Conservation (phyloP, 2,329 filamentous ascomycete species). For the Fusarium austroafricanum region DNA sequence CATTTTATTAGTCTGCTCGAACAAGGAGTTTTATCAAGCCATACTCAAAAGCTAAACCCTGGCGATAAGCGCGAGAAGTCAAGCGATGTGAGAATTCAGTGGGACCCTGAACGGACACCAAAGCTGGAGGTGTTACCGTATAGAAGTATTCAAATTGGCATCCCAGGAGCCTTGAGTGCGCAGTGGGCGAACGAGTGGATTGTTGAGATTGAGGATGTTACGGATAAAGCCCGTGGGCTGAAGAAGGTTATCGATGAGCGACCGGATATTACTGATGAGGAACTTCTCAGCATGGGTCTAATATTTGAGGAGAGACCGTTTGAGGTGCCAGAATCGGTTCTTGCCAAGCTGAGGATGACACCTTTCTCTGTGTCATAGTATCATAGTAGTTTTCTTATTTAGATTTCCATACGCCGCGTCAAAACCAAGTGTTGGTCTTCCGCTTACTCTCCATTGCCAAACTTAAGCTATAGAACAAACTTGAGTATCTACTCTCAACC, state of each 20-base stretch:
- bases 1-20: constrained; percentile 62
- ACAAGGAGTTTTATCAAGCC: constrained; percentile 50
- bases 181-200: constrained; percentile 65
- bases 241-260: constrained; percentile 59
- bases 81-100: constrained; percentile 66
- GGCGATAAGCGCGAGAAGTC: constrained; percentile 44
- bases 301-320: constrained; percentile 60
- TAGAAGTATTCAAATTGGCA: constrained; percentile 71
- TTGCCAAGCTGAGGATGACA: constrained; percentile 49
- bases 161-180: constrained; percentile 59
- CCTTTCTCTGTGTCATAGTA: neutral
- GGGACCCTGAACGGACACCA: constrained; percentile 70
- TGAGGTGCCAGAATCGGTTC: constrained; percentile 54
- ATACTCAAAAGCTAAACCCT: constrained; percentile 21
- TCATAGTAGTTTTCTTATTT: too few species aligned
- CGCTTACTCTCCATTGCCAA: constrained; percentile 18
- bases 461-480: constrained; percentile 42
- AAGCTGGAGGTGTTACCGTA: constrained; percentile 58
- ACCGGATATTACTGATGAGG: constrained; percentile 48
- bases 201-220: constrained; percentile 68
- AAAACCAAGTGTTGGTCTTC: constrained; percentile 36
- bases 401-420: neutral
- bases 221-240: constrained; percentile 61
- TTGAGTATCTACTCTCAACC: constrained; percentile 42
- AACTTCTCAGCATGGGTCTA: constrained; percentile 54